phyloP scores from a whole-genome alignment of 2,329 filamentous ascomycete species.

The Orbilia oligospora region DNA sequence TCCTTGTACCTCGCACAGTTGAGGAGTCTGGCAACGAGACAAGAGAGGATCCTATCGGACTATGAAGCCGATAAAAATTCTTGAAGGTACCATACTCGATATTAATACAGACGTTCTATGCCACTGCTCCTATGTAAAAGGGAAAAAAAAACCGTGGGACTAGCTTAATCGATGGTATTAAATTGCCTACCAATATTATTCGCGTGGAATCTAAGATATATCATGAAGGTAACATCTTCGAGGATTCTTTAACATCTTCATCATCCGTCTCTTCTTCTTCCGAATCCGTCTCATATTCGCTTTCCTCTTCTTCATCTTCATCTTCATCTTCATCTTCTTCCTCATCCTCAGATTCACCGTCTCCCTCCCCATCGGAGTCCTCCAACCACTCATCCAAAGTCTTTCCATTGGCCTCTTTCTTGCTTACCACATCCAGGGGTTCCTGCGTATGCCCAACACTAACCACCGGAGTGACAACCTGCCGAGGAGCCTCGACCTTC shows the following conservation, averaged over 20 bases:
- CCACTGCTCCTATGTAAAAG: no score
- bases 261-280: conserved; percentile 70
- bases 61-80: no score
- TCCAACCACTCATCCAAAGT: conserved; percentile 93
- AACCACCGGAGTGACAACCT: conserved; percentile 74
- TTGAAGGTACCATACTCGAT: no score
- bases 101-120: no score
- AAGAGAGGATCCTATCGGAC: no score
- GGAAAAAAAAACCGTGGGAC: neutral
- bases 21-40: no score
- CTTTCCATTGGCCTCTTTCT: conserved; percentile 75
- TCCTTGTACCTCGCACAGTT: no score
- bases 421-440: conserved; percentile 66
- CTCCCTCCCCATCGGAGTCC: conserved; percentile 73
- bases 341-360: conserved; percentile 72
- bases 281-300: conserved; percentile 66
- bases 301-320: conserved; percentile 70
- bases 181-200: neutral
- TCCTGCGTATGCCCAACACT: conserved; percentile 63
- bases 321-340: conserved; percentile 72
- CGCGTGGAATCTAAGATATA: neutral
- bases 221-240: conserved; percentile 66
- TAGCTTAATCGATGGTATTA: neutral
- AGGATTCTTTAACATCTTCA: conserved; percentile 65
- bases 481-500: conserved; percentile 66